Base-by-base conservation (phyloP, 2,329 filamentous ascomycete species). In the Exophiala spinifera region DNA sequence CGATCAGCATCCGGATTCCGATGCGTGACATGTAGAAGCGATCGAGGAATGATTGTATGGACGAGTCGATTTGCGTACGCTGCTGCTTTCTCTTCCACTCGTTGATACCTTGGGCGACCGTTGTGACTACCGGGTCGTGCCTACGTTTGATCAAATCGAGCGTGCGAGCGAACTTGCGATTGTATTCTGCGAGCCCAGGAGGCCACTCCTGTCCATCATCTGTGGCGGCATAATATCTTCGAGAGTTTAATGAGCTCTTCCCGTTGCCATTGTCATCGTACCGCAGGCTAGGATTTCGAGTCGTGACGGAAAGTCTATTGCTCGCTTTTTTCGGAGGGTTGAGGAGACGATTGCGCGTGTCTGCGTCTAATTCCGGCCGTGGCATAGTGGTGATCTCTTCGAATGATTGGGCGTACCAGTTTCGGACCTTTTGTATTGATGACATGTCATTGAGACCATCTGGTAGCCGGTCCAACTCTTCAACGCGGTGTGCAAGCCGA, bases 21-120 rank as follows among this genome's bases (percentile, higher is more conserved):
- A 99, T 99, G 60, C 94, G 89, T 42, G 91, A 96, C 94, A 99
- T 99, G 79, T 99, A 99, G 75, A 99, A 99, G 56, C 94, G 89
- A 75, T 99, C 94, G 62, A 99, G 84, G 78, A 99, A 99, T 51
- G 90, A 87, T 72, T 99, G 94, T 56, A 99, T 96, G 65, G 91
- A 61, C 70, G 91, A 87, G 74, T 97, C 94, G 67, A 99, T 99
- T 70, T 97, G 94, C 87, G 97, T 94, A 50, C 94, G 85, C 79
- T 99, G 94, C 59, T 91, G 84, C 70, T 88, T 92, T 52, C 92
- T 89, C 77, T 99, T 99, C 80, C 95, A 99, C 75, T 99, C 94
- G 55, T 97, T 81, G 63, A 99, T 96, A 56, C 94, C 94, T 73
- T 99, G 92, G 4, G 94, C 94, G 74, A 99, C 94, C 6, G 94